These are phyloP conservation scores for Eleusine indica DNA, from an alignment of 176 grass and related monocot species.

Conservation along the genomic window DNA sequence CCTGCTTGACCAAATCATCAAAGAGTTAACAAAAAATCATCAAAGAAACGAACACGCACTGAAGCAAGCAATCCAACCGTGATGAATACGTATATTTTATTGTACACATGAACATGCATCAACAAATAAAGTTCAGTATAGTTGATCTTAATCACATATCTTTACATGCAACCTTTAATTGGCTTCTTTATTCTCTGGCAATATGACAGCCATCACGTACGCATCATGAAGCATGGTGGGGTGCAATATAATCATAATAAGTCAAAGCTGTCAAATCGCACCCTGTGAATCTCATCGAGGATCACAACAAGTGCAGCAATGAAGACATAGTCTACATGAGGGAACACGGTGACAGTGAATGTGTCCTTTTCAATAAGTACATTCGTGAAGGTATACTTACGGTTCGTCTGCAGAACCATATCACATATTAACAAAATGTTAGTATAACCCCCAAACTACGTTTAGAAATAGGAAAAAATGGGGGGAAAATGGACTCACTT, in stretches of 20 bases:
- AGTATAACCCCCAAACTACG: not conserved
- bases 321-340: conserved; percentile 63
- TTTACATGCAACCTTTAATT: not conserved
- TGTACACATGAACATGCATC: not conserved
- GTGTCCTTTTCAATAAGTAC: conserved; percentile 62
- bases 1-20: too few species aligned
- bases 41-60: too few species aligned
- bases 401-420: conserved; percentile 53
- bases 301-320: conserved; percentile 64
- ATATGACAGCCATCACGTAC: not conserved
- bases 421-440: not conserved
- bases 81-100: not conserved
- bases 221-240: not conserved
- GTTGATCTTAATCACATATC: not conserved
- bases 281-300: conserved; percentile 69
- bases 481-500: conserved; percentile 43
- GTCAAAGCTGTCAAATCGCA: not conserved
- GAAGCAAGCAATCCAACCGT: too few species aligned
- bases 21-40: too few species aligned
- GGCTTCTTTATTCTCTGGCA: not conserved
- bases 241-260: not conserved
- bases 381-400: conserved; percentile 51
- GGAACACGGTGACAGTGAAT: conserved; percentile 58
- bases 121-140: not conserved
- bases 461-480: not conserved